Percentiles rank a stretch among this genome's conserved stretches.
phyloP scores from a whole-genome alignment of 495 filamentous ascomycete species.

The Polyplosphaeria fusca region DNA sequence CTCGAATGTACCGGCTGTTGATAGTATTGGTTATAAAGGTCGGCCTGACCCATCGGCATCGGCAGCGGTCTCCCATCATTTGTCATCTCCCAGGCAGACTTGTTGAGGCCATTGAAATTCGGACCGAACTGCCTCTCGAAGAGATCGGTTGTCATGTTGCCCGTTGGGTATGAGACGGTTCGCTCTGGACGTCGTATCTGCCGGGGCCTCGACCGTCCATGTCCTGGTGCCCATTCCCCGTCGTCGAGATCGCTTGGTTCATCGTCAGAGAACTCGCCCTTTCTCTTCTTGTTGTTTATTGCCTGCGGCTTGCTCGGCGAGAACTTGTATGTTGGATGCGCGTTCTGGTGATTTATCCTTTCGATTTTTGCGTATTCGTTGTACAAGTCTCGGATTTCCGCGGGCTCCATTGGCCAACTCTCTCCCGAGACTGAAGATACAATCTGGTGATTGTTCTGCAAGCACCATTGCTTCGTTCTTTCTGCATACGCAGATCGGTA shows the following conservation, averaged over 20 bases:
- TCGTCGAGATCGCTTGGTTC: slow-evolving; percentile 36
- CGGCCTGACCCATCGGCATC: slow-evolving; percentile 52
- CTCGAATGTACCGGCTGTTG: slow-evolving; percentile 38
- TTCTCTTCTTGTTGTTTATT: slow-evolving; percentile 50
- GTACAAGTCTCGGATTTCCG: slow-evolving; percentile 70
- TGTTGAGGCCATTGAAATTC: slow-evolving; percentile 36
- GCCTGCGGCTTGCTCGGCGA: slow-evolving; percentile 68
- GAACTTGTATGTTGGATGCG: slow-evolving; percentile 94
- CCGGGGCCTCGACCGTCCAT: slow-evolving; percentile 12
- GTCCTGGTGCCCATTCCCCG: slow-evolving; percentile 34
- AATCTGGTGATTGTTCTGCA: slow-evolving; percentile 90
- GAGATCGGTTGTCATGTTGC: slow-evolving; percentile 10
- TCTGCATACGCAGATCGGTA: slow-evolving; percentile 93
- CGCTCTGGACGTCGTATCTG: slow-evolving; percentile 5
- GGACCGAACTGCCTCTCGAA: slow-evolving; percentile 17
- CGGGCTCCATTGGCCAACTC: slow-evolving; percentile 81
- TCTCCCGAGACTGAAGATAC: slow-evolving; percentile 79
- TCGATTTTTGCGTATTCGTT: slow-evolving; percentile 78
- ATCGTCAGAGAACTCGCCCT: slow-evolving; percentile 39
- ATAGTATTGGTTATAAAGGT: slow-evolving; percentile 58
- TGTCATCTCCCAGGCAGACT: slow-evolving; percentile 58
- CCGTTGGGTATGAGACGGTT: slow-evolving; percentile 6
- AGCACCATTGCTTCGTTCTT: slow-evolving; percentile 74
- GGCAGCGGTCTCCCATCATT: slow-evolving; percentile 61
- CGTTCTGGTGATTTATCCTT: slow-evolving; percentile 76